Conservation (phyloP, 257 asterid species). For the Fraxinus americana region DNA sequence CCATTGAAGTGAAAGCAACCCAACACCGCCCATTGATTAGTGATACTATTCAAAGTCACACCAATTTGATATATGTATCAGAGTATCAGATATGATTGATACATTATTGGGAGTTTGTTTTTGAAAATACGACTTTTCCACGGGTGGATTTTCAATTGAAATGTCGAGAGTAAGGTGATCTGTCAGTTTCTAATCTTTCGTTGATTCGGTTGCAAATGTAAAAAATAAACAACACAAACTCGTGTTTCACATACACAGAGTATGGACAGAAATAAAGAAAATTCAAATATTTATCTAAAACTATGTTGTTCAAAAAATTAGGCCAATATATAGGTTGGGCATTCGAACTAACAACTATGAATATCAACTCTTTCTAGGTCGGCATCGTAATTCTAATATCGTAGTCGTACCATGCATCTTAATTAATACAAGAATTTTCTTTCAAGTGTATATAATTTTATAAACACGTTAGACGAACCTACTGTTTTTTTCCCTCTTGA, state of each 20-base stretch:
- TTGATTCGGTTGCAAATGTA: too few species aligned
- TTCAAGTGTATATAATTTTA: background rate
- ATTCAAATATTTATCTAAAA: background rate
- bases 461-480: too few species aligned
- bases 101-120: background rate
- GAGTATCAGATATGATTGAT: background rate
- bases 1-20: slow-evolving; percentile 20
- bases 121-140: background rate
- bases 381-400: background rate
- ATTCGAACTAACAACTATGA: too few species aligned
- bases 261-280: too few species aligned
- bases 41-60: slow-evolving; percentile 9
- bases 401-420: too few species aligned
- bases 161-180: background rate
- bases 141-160: background rate
- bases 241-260: background rate
- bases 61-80: background rate
- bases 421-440: too few species aligned
- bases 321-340: background rate
- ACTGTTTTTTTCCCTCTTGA: background rate
- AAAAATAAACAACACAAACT: background rate
- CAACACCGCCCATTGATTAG: slow-evolving; percentile 4
- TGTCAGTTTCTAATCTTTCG: background rate
- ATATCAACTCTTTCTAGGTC: background rate
- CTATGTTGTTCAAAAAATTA: too few species aligned